Base-by-base conservation (phyloP, 805 yeast species). In the Lachancea meyersii region DNA sequence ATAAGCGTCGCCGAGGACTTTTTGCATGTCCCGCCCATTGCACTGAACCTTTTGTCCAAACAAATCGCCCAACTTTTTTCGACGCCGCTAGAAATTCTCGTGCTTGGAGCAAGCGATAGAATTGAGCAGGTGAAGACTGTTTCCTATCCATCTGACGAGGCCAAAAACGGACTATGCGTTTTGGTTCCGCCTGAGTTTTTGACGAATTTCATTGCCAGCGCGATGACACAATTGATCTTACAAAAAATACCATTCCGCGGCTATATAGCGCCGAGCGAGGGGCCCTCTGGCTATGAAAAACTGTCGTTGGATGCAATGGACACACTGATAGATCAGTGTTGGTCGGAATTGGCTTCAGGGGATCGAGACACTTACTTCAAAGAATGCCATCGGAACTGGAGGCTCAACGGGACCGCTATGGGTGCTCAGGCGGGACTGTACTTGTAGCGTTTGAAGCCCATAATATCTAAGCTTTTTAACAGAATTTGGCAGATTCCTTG, bases 171-270 rank as follows among this genome's bases (percentile, higher is more conserved):
- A 1, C 46, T 56, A 24, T 45, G 54, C 1, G 24, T 51, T 8
- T 59, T 81, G 41, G 62, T 56, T 17, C 85, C 86, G 1, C 87
- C 86, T 0, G 82, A 76, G 56, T 73, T 74, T 41, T 60, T 80
- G 21, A 75, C 83, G 1, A 85, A 84, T 0, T 69, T 76, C 19
- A 51, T 72, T 7, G 85, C 78, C 2, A n/a, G 65, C 75, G 1
- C 47, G 68, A 4, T 54, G 59, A 16, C 68, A 70, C 44, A 56
- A 47, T 16, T 57, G 24, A 18, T 49, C 24, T 17, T 23, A 23
- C 13, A 3, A 52, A 49, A 40, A 24, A 8, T 48, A n/a, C 28
- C 45, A 18, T 44, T 52, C 47, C 24, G 43, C 31, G 46, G 57
- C 26, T 7, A 49, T 44, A 28, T 58, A 40, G 46, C 60, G 35